Evolutionary conservation across 2,329 filamentous ascomycete species (phyloP), one percentile per base, ranked within the genome.

Genomic region (Pseudogymnoascus pannorum): DNA sequence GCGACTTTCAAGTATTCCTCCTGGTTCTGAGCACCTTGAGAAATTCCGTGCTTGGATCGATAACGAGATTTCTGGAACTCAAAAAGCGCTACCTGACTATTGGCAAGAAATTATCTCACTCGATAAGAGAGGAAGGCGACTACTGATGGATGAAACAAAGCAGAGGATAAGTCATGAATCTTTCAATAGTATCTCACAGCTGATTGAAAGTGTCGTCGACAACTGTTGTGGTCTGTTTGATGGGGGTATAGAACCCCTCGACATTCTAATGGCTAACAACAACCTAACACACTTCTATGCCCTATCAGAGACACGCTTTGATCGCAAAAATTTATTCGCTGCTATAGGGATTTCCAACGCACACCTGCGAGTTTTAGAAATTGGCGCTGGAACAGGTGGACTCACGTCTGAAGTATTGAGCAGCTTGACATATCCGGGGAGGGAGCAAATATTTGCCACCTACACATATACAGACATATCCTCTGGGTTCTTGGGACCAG

Each of bases 331-430:
- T 14, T 67, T 70, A 36, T 60, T 73, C 51, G 66, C 60, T 6
- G 58, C 65, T 9, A 38, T 66, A 2, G 64, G 59, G 2, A 65
- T 71, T 58, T 67, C 64, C 24, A 69, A 66, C 4, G 69, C 70
- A 1, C 63, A 62, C 35, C 62, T 72, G 14, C 71, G 72, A 62
- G 68, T 74, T 64, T 65, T 73, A 1, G 71, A 73, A 51, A 66
- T 73, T 24, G 71, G 70, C 4, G 66, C 66, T 8, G 69, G 69
- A 8, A 71, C 68, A 3, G 67, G 69, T 5, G 67, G 65, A 1
- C 65, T 66, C 4, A 66, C 67, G 0, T 58, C 58, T 8, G 22
- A 48, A 7, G 48, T 66, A 5, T 61, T 72, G 5, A 14, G 60
- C 6, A 48, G 38, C 29, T 59, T 67, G n/a, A 58, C 24, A 6